Evolutionary conservation across 768 basidiomycete genomes (phyloP), one percentile per base, ranked within the genome.

Genomic region (Podaxis pistillaris): DNA sequence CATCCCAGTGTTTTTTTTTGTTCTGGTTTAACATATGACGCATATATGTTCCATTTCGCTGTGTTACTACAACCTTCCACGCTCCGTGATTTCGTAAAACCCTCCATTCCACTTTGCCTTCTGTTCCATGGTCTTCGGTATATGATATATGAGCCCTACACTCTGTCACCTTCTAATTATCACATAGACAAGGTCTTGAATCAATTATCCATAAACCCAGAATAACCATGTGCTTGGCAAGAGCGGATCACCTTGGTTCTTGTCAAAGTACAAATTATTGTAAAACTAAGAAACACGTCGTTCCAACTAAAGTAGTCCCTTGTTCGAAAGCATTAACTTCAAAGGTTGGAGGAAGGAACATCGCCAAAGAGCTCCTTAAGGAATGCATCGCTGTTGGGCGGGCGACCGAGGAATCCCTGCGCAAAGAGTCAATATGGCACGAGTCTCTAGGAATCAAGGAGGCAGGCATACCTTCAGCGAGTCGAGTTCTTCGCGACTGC

Each of bases 401-500:
- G 78, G 19, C 91, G 82, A 4, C 91, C 91, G 54, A 93, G 81
- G 83, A 94, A 93, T 66, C 87, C 86, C 90, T 91, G 19, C 19
- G 24, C 41, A 52, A 49, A 64, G 40, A 56, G 41, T 6, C 37
- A 24, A 46, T 46, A 46, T 22, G 19, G 37, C 19, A 26, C 28
- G 46, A 37, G 50, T 12, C 3, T 12, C 24, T 0, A 40, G 22
- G n/a, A 19, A 51, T 38, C 38, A 15, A 51, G 60, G 22, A 30
- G 0, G 54, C 74, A 33, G 0, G 54, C 74, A 33, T 65, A 88
- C 91, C 81, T 89, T 81, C 62, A 95, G 81, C n/a, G 88, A 89
- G 51, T 91, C 88, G 60, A 86, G 73, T 67, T 94, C 93, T 64
- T 95, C 92, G 12, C 89, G 83, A 65, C 87, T 90, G 28, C 90